These are phyloP conservation scores for Teunomyces gatunensis DNA, from an alignment of 805 yeast species.

Conservation along the genomic window DNA sequence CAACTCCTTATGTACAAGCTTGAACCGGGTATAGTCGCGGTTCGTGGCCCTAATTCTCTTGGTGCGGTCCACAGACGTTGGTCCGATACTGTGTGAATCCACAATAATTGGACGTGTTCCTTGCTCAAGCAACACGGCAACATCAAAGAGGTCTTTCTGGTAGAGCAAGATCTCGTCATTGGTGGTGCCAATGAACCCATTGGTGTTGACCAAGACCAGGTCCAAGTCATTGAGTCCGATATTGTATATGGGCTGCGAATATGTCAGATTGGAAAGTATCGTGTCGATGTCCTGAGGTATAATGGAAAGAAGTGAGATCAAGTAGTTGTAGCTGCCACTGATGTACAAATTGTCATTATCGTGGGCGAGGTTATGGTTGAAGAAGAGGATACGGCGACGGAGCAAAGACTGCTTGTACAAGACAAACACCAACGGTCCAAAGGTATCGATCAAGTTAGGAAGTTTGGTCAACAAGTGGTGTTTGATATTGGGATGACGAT, in stretches of 20 bases:
- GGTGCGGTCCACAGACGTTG: constrained; percentile 9
- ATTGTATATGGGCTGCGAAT: constrained; percentile 54
- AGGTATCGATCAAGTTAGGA: constrained; percentile 22
- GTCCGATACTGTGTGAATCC: constrained; percentile 3
- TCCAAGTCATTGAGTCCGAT: constrained; percentile 58
- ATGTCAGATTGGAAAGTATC: constrained; percentile 9
- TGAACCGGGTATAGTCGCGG: constrained; percentile 38
- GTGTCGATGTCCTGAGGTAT: constrained; percentile 55
- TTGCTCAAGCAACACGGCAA: constrained; percentile 27
- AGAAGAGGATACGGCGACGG: constrained; percentile 50
- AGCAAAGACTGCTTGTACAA: constrained; percentile 63
- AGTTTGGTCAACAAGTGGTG: constrained; percentile 46
- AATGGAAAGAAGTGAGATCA: constrained; percentile 58
- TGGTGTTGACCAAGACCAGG: constrained; percentile 12
- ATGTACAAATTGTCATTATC: constrained; percentile 14
- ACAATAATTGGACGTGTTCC: constrained; percentile 13
- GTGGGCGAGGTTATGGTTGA: constrained; percentile 8
- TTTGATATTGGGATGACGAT: constrained; percentile 19
- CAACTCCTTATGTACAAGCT: constrained; percentile 25
- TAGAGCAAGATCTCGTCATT: constrained; percentile 64
- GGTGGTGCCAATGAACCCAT: constrained; percentile 58
- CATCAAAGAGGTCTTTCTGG: constrained; percentile 51
- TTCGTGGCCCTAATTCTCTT: constrained; percentile 27
- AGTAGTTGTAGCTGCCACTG: constrained; percentile 46
- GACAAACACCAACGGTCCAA: constrained; percentile 59